A percentile compares a stretch with the other conserved stretches of the same genome.
Evolutionary conservation across 208 protist species (phyloP).

Genomic region (Crithidia thermophila): DNA sequence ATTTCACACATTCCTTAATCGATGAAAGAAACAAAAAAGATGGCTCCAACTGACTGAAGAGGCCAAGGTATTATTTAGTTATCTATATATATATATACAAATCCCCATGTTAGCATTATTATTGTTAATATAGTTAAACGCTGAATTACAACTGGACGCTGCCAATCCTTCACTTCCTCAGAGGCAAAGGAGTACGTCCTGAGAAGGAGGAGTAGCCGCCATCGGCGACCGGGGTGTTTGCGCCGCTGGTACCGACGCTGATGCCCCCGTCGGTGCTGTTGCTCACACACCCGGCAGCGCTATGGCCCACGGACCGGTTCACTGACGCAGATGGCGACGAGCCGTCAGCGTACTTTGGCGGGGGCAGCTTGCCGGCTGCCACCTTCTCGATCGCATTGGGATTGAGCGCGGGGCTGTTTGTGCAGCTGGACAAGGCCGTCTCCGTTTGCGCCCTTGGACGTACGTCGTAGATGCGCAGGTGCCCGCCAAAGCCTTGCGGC

Average conservation of each 20-base stretch:
- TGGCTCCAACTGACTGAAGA: too few relatives aligned
- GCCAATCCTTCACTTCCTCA: constrained; percentile 14
- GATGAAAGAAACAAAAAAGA: too few relatives aligned
- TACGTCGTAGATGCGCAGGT: constrained; percentile 53
- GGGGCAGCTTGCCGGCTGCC: constrained; percentile 6
- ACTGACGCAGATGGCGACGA: constrained; percentile 7
- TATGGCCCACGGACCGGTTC: constrained; percentile 8
- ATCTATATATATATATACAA: not conserved
- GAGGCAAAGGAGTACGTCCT: not conserved
- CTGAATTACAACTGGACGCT: too few relatives aligned
- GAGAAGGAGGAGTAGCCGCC: constrained; percentile 19
- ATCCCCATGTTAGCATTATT: not conserved
- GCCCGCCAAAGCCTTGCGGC: constrained; percentile 19
- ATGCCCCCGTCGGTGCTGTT: constrained; percentile 36
- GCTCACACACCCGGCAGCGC: constrained; percentile 8
- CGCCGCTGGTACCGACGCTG: constrained; percentile 30
- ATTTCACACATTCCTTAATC: too few relatives aligned
- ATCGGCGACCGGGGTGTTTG: constrained; percentile 30
- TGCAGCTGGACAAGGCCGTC: constrained; percentile 22
- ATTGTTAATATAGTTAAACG: constrained; percentile 8
- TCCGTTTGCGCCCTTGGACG: constrained; percentile 34
- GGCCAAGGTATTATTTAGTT: too few relatives aligned
- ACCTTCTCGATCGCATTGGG: constrained; percentile 15
- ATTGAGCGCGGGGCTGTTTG: constrained; percentile 25
- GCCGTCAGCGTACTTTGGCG: constrained; percentile 18